Base-by-base conservation (phyloP, 2,329 filamentous ascomycete species). In the Cladophialophora immunda region DNA sequence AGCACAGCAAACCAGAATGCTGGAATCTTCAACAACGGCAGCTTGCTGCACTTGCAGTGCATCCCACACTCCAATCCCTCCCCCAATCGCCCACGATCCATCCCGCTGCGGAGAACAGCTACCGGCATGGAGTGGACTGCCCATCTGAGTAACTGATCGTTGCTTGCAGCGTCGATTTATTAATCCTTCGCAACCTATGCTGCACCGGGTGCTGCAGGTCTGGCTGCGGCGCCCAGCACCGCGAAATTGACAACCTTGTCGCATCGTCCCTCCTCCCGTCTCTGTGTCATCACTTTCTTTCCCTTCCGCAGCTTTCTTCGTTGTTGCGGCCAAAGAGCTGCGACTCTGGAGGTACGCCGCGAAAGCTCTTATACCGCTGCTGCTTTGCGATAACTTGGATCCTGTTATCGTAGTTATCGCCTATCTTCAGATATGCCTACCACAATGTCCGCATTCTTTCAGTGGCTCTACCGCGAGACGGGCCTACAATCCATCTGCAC, bases 381-480 rank as follows among this genome's bases (percentile, higher is more conserved):
- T 41, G 19, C 15, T 22, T 52, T 32, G 22, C 15, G 30, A 25
- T 47, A 52, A 32, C 45, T 15, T 25, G 19, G 19, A 32, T 25
- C 4, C 19, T 29, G 30, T 53, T 29, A 38, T 38, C 58, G 41
- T 32, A 15, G 29, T 32, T 27, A 53, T 61, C 58, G n/a, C 9
- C 19, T 7, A 47, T 4, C 29, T n/a, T n/a, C 30, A 22, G 30
- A 38, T 1, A 61, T 61, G 58, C 41, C 58, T 22, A 11, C 58
- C 41, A 30, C 45, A 50, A 58, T 58, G 50, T 36, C 65, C 22
- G 59, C 60, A 15, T 62, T 67, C 47, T 8, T 63, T 47, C 59
- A 67, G 22, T 65, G 63, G 63, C 63, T 65, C 22, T 56, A 65
- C 34, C 63, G 56, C 17, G 63, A 65, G 57, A 60, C 63, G 15